A percentile compares a stretch with the other conserved stretches of the same genome.
These are phyloP conservation scores for Juncus effusus DNA, from an alignment of 176 grass and related monocot genomes.

Conservation along the genomic window DNA sequence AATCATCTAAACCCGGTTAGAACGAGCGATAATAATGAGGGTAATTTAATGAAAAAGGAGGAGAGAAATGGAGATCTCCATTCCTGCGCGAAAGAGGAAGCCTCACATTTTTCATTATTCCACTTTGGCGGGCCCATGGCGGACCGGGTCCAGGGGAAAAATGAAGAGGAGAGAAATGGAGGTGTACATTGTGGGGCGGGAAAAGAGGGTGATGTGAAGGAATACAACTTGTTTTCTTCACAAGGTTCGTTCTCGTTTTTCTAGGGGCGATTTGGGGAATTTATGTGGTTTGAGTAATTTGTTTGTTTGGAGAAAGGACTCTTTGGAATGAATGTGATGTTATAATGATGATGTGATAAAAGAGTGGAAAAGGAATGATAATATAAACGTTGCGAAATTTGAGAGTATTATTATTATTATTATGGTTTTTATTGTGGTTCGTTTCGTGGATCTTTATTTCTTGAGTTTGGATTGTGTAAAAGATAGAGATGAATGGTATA, in stretches of 20 bases:
- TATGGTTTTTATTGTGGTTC: no score
- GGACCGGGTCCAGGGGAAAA: slow-evolving; percentile 34
- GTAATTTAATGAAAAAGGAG: slow-evolving; percentile 6
- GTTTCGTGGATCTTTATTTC: no score
- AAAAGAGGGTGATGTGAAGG: slow-evolving; percentile 59
- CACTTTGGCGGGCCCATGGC: slow-evolving; percentile 75
- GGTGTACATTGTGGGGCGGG: slow-evolving; percentile 42
- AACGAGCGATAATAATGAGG: not conserved
- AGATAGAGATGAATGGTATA: no score
- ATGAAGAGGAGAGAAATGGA: slow-evolving; percentile 43
- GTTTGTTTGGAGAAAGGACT: not conserved
- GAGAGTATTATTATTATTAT: not conserved
- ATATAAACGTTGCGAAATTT: slow-evolving; percentile 28
- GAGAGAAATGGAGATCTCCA: slow-evolving; percentile 8
- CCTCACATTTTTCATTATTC: slow-evolving; percentile 72
- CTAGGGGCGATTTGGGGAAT: slow-evolving; percentile 25
- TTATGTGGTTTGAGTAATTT: slow-evolving; percentile 4
- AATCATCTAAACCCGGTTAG: not conserved
- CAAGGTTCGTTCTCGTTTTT: slow-evolving; percentile 48
- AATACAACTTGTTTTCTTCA: slow-evolving; percentile 81
- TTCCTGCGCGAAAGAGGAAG: slow-evolving; percentile 5
- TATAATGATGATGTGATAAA: not conserved
- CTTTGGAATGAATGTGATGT: no score
- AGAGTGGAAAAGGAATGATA: slow-evolving; percentile 12
- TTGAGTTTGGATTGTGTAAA: no score